A percentile compares a stretch with the other conserved stretches of the same genome.
Evolutionary conservation across 75 land plant genomes (phyloP).

Genomic region (Picea glauca): DNA sequence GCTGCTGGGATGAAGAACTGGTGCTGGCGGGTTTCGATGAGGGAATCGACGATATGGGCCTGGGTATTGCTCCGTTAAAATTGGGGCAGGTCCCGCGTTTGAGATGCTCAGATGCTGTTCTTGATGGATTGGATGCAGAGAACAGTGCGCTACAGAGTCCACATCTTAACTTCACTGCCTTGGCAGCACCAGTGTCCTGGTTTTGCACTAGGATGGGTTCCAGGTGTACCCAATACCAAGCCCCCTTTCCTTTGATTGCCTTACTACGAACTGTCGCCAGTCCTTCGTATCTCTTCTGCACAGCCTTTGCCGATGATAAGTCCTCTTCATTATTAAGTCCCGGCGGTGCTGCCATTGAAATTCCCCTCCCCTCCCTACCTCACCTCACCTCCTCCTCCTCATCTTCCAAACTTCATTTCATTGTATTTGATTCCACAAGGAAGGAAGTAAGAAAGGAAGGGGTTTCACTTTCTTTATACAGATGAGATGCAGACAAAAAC

Average conservation of each 20-base stretch:
- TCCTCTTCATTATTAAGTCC: constrained; percentile 34
- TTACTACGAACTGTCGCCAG: constrained; percentile 67
- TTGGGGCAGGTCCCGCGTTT: constrained; percentile 90
- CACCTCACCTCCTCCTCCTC: constrained; percentile 4
- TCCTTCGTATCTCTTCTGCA: constrained; percentile 73
- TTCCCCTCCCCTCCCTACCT: background rate
- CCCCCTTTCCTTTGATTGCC: constrained; percentile 90
- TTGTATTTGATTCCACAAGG: background rate
- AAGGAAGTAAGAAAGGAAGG: background rate
- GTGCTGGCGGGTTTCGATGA: constrained; percentile 14
- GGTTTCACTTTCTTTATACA: background rate
- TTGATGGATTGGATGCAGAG: constrained; percentile 90
- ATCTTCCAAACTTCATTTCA: background rate
- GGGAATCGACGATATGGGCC: constrained; percentile 32
- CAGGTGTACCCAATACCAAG: constrained; percentile 90
- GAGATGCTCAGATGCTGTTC: constrained; percentile 89
- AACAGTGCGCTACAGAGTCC: constrained; percentile 73
- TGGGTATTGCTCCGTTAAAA: constrained; percentile 42
- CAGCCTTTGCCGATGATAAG: constrained; percentile 58
- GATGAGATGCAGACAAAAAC: background rate
- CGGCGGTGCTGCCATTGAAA: constrained; percentile 9
- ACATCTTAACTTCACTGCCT: constrained; percentile 81
- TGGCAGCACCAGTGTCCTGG: constrained; percentile 53
- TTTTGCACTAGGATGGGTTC: constrained; percentile 63
- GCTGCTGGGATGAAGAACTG: constrained; percentile 8